Percentiles rank a stretch among this genome's conserved stretches.
phyloP scores from a whole-genome alignment of 495 filamentous ascomycete species.

The Jackrogersella minutella region DNA sequence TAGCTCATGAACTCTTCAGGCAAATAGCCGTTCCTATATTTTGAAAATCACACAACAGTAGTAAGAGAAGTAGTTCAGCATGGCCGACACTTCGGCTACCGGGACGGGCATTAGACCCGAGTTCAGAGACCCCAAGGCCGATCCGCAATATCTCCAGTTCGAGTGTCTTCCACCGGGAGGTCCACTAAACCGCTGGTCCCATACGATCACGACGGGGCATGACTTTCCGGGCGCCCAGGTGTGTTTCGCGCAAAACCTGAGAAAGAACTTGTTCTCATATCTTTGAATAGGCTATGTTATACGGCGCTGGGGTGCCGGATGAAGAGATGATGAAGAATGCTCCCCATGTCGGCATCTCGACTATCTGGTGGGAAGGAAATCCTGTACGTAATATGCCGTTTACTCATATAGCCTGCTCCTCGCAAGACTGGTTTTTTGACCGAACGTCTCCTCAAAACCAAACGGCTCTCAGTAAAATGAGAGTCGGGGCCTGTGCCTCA shows the following conservation, averaged over 20 bases:
- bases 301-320: conserved; percentile 88
- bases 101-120: conserved; percentile 11
- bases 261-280: not conserved
- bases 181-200: conserved; percentile 58
- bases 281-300: conserved; percentile 83
- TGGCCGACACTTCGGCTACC: conserved; percentile 30
- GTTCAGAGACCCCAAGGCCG: conserved; percentile 46
- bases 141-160: conserved; percentile 56
- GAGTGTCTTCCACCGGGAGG: conserved; percentile 51
- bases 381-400: conserved; percentile 54
- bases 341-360: conserved; percentile 88
- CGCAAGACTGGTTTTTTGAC: not conserved
- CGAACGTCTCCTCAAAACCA: not conserved
- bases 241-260: conserved; percentile 11
- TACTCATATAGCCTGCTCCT: conserved; percentile 21
- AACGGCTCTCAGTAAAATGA: not conserved
- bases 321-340: conserved; percentile 85
- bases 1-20: not conserved
- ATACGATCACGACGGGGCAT: conserved; percentile 67
- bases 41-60: not conserved
- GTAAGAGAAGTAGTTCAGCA: not conserved
- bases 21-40: not conserved
- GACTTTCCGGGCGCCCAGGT: conserved; percentile 95
- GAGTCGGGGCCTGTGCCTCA: not conserved
- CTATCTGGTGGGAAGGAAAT: conserved; percentile 99